These are phyloP conservation scores for Mycena rebaudengoi DNA, from an alignment of 768 basidiomycete genomes.

Conservation along the genomic window DNA sequence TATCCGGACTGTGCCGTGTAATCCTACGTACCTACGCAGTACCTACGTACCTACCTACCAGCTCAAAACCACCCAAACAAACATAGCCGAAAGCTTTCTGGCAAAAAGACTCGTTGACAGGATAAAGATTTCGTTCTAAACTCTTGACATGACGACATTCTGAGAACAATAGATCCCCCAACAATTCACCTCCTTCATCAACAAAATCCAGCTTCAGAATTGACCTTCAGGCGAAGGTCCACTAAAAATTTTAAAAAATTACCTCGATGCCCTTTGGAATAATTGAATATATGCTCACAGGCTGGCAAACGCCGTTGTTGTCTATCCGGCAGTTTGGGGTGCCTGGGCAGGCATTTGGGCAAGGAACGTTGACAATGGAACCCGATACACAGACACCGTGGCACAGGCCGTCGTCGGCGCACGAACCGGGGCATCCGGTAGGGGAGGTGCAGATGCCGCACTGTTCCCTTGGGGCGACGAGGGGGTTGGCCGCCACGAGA, in stretches of 20 bases:
- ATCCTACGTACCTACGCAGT: no score
- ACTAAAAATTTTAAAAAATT: constrained; percentile 15
- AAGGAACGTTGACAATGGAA: constrained; percentile 17
- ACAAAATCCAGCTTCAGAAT: constrained; percentile 19
- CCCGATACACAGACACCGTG: constrained; percentile 16
- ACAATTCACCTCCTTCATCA: constrained; percentile 18
- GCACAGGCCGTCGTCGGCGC: constrained; percentile 16
- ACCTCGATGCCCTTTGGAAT: constrained; percentile 12
- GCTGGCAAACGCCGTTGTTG: constrained; percentile 14
- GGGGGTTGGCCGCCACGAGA: constrained; percentile 16
- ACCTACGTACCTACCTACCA: constrained; percentile 7
- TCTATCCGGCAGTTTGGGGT: constrained; percentile 16
- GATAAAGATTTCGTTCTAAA: constrained; percentile 16
- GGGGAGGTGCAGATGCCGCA: constrained; percentile 16
- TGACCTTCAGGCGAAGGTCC: constrained; percentile 12
- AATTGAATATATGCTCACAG: constrained; percentile 18
- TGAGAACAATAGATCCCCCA: constrained; percentile 19
- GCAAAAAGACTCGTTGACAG: constrained; percentile 10
- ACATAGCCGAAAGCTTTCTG: constrained; percentile 10
- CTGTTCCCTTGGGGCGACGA: constrained; percentile 17
- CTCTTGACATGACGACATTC: constrained; percentile 15
- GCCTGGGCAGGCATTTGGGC: constrained; percentile 14
- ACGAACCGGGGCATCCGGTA: constrained; percentile 15
- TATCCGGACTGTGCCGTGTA: background rate
- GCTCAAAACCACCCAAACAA: constrained; percentile 9